Evolutionary conservation across 805 yeast species (phyloP).

Genomic region (Kuraishia molischiana): DNA sequence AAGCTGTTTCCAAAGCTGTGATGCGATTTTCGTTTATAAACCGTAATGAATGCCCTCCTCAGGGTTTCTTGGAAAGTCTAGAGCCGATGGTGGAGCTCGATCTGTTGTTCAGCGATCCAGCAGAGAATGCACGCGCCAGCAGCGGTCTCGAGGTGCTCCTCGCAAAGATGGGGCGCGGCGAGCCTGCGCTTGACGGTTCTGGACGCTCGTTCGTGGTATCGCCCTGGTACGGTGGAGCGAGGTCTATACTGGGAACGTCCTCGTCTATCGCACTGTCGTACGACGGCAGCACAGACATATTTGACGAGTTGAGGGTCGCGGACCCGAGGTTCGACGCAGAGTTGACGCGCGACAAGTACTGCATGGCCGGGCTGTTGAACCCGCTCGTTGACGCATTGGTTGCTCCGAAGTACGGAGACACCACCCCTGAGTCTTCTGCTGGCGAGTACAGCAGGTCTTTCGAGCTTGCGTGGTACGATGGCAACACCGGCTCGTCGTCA

Average conservation of each 20-base stretch:
- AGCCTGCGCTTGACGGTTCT: neutral
- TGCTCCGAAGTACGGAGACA: neutral
- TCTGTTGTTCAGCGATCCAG: neutral
- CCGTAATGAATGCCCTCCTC: too few species aligned
- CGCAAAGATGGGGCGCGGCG: neutral
- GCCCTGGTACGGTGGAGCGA: conserved; percentile 3
- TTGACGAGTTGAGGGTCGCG: conserved; percentile 3
- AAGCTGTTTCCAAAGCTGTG: neutral
- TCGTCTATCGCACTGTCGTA: conserved; percentile 18
- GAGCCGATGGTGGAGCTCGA: neutral
- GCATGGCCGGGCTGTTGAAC: conserved; percentile 8
- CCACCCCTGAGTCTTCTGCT: neutral
- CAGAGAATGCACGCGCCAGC: neutral
- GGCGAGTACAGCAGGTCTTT: too few species aligned
- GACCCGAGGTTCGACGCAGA: conserved; percentile 5
- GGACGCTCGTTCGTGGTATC: neutral
- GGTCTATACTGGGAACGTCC: conserved; percentile 7
- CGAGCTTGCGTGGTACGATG: neutral
- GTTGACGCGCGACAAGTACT: conserved; percentile 12
- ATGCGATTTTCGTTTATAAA: too few species aligned
- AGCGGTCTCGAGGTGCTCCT: neutral
- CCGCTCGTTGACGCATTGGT: neutral
- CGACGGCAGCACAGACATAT: conserved; percentile 13
- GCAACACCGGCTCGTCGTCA: neutral
- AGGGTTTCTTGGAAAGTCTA: too few species aligned